phyloP scores from a whole-genome alignment of 441 rosid genomes.

The Populus tomentosa region DNA sequence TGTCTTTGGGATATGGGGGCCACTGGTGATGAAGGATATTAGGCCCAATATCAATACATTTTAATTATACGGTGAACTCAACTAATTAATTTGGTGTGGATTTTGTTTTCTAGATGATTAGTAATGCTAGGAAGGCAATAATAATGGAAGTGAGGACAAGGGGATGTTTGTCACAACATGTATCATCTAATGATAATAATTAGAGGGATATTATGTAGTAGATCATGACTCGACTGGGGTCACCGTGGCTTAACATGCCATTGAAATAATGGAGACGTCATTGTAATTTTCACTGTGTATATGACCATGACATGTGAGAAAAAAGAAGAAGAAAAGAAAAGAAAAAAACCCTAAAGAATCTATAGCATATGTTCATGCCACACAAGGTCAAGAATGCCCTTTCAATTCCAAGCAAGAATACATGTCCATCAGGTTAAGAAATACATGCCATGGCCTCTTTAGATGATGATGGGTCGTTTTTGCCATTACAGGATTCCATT shows the following conservation, averaged over 20 bases:
- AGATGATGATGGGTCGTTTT: constrained; percentile 22
- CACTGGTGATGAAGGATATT: constrained; percentile 34
- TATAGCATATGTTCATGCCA: neutral
- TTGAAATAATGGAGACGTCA: constrained; percentile 30
- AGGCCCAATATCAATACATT: constrained; percentile 14
- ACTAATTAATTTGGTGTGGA: constrained; percentile 20
- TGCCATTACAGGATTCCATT: neutral
- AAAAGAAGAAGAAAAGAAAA: no score
- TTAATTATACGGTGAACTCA: constrained; percentile 12
- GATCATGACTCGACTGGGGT: constrained; percentile 46
- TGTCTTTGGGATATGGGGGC: constrained; percentile 20
- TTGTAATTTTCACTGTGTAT: neutral
- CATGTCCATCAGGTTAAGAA: neutral
- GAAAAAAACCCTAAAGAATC: neutral
- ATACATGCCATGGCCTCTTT: neutral
- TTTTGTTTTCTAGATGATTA: constrained; percentile 13
- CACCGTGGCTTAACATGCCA: constrained; percentile 12
- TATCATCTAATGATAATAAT: constrained; percentile 36
- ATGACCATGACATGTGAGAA: neutral
- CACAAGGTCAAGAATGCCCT: constrained; percentile 19
- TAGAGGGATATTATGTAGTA: constrained; percentile 20
- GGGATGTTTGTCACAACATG: constrained; percentile 33
- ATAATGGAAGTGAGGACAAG: constrained; percentile 42
- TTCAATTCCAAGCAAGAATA: neutral
- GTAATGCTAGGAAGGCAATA: constrained; percentile 24